phyloP scores from a whole-genome alignment of 2,329 filamentous ascomycete genomes.

The Xylaria sp. region DNA sequence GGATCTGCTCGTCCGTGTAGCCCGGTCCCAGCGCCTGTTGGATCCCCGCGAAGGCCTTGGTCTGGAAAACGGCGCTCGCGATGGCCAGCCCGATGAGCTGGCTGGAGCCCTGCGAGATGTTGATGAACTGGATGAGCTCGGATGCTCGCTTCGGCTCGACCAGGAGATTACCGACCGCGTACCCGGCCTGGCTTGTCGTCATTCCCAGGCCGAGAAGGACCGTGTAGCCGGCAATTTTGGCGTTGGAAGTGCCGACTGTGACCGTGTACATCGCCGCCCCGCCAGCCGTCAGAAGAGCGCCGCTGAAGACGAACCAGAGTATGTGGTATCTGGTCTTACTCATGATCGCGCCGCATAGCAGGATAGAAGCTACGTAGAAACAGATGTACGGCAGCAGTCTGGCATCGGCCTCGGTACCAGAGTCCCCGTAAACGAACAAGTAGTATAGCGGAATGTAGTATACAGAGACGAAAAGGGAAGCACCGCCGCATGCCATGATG shows the following conservation, averaged over 20 bases:
- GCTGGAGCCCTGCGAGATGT: slow-evolving; percentile 18
- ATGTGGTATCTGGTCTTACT: slow-evolving; percentile 9
- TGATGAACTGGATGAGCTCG: slow-evolving; percentile 23
- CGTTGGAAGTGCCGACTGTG: slow-evolving; percentile 4
- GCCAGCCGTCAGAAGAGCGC: slow-evolving; percentile 12
- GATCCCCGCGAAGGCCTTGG: slow-evolving; percentile 11
- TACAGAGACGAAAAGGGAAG: slow-evolving; percentile 41
- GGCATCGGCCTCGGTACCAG: slow-evolving; percentile 43
- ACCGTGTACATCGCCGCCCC: slow-evolving; percentile 17
- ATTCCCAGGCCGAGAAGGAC: slow-evolving; percentile 19
- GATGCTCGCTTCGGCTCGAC: slow-evolving; percentile 5
- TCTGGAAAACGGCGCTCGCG: slow-evolving; percentile 23
- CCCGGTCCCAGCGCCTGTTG: slow-evolving; percentile 1
- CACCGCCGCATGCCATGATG: slow-evolving; percentile 38
- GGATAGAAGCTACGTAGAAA: slow-evolving; percentile 21
- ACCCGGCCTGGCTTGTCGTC: slow-evolving; percentile 15
- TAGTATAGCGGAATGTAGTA: slow-evolving; percentile 59
- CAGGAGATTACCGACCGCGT: slow-evolving; percentile 11
- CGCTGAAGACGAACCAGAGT: slow-evolving; percentile 13
- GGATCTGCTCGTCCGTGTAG: slow-evolving; percentile 18
- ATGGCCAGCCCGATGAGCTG: slow-evolving; percentile 20
- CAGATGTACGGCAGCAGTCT: slow-evolving; percentile 42
- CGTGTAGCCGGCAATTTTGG: slow-evolving; percentile 20
- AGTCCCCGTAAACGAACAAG: slow-evolving; percentile 49
- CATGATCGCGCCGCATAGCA: slow-evolving; percentile 11